These are phyloP conservation scores for Petunia secreta DNA, from an alignment of 257 asterid species.

Conservation along the genomic window DNA sequence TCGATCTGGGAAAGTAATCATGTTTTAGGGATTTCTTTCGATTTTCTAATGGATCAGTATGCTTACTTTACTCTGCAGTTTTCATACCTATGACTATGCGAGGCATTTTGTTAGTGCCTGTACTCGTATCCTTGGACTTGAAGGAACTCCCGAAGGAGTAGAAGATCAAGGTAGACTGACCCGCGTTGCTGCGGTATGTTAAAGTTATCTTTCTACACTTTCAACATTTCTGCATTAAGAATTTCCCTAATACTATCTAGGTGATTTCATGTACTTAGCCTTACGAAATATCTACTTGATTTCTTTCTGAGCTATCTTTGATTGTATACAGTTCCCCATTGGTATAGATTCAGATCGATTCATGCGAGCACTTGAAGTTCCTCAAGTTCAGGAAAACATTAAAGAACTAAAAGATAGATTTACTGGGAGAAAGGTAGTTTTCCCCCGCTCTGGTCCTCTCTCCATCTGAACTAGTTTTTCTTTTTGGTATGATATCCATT, in stretches of 20 bases:
- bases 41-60: slow-evolving; percentile 33
- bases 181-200: slow-evolving; percentile 94
- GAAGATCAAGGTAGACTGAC: slow-evolving; percentile 97
- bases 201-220: slow-evolving; percentile 27
- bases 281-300: slow-evolving; percentile 1
- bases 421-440: slow-evolving; percentile 80
- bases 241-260: slow-evolving; percentile 21
- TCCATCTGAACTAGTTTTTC: neutral
- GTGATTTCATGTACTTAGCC: slow-evolving; percentile 24
- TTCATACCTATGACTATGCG: slow-evolving; percentile 96
- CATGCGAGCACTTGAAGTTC: slow-evolving; percentile 72
- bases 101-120: slow-evolving; percentile 95
- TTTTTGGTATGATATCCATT: slow-evolving; percentile 16
- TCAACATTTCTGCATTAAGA: slow-evolving; percentile 7
- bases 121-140: slow-evolving; percentile 93
- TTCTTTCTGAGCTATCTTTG: slow-evolving; percentile 23
- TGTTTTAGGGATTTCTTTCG: slow-evolving; percentile 16
- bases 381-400: slow-evolving; percentile 63
- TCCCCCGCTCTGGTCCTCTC: slow-evolving; percentile 27
- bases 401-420: slow-evolving; percentile 75
- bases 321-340: slow-evolving; percentile 70
- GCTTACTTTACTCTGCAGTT: slow-evolving; percentile 56
- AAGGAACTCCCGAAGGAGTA: slow-evolving; percentile 98
- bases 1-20: slow-evolving; percentile 17
- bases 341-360: slow-evolving; percentile 94